A percentile compares a stretch with the other conserved stretches of the same genome.
Conservation (phyloP, 2,329 filamentous ascomycete species). For the Pseudogymnoascus sp. region DNA sequence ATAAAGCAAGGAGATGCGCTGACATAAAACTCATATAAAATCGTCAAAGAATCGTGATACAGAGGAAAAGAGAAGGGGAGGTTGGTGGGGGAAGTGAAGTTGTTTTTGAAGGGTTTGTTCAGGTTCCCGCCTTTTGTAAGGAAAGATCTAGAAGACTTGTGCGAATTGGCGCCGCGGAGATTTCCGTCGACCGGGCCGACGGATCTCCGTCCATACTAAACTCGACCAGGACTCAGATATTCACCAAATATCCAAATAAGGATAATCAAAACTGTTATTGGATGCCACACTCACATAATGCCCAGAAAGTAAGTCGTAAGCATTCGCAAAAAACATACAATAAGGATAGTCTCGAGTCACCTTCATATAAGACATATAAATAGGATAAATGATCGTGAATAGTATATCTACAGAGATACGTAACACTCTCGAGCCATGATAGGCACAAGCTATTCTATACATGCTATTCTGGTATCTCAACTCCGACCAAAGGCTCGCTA, state of each 20-base stretch:
- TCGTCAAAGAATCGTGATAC: slow-evolving; percentile 8
- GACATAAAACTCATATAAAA: slow-evolving; percentile 1
- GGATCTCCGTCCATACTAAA: background rate
- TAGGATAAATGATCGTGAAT: slow-evolving; percentile 2
- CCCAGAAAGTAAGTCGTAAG: background rate
- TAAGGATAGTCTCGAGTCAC: background rate
- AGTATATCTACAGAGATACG: background rate
- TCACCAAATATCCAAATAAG: background rate
- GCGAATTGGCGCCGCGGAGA: background rate
- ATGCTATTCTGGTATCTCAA: slow-evolving; percentile 6
- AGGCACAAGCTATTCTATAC: slow-evolving; percentile 5
- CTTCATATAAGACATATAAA: background rate
- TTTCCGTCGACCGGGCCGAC: background rate
- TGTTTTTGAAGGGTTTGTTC: slow-evolving; percentile 1
- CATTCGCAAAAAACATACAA: background rate
- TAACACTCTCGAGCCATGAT: slow-evolving; percentile 3
- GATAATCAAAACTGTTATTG: background rate
- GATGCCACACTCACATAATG: background rate
- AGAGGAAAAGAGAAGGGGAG: background rate
- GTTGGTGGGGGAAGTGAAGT: background rate
- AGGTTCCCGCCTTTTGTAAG: background rate
- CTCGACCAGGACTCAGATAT: background rate
- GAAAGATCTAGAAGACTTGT: slow-evolving; percentile 8
- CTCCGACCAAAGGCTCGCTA: slow-evolving; percentile 4
- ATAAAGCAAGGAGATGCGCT: slow-evolving; percentile 1